Conservation (phyloP, 2,329 filamentous ascomycete genomes). For the Paecilomyces fulvus region DNA sequence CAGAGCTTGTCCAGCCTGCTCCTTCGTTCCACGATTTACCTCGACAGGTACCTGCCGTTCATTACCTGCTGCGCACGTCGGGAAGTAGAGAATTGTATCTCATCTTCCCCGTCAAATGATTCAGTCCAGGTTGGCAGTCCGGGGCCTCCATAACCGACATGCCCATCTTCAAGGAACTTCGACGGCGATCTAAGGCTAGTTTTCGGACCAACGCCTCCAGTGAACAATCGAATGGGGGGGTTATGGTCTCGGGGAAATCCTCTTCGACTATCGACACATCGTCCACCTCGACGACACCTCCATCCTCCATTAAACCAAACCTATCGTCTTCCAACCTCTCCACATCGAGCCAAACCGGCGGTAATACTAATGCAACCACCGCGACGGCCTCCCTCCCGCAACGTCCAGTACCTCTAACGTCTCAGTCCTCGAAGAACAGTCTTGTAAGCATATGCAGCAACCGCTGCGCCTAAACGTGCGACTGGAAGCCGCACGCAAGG, state of each 20-base stretch:
- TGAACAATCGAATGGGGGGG: constrained; percentile 48
- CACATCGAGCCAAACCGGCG: constrained; percentile 43
- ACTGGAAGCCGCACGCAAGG: background rate
- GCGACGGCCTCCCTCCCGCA: constrained; percentile 36
- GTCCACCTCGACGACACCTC: constrained; percentile 62
- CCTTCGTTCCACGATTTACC: background rate
- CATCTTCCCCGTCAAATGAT: background rate
- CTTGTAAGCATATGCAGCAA: constrained; percentile 14
- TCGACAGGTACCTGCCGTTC: constrained; percentile 2
- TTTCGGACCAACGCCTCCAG: constrained; percentile 52
- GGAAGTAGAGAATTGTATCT: background rate
- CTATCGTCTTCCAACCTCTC: constrained; percentile 57
- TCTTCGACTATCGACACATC: constrained; percentile 53
- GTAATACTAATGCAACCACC: constrained; percentile 21
- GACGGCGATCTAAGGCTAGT: constrained; percentile 67
- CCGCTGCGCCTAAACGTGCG: background rate
- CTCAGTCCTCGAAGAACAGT: constrained; percentile 35
- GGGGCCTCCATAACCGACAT: constrained; percentile 16
- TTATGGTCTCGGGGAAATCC: constrained; percentile 54
- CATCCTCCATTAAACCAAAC: constrained; percentile 60
- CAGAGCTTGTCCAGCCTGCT: background rate
- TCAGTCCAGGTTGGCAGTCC: background rate
- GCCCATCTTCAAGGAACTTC: constrained; percentile 67
- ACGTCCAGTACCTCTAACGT: constrained; percentile 37
- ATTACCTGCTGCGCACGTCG: background rate